Base-by-base conservation (phyloP, 257 asterid genomes). In the Lantana camara region DNA sequence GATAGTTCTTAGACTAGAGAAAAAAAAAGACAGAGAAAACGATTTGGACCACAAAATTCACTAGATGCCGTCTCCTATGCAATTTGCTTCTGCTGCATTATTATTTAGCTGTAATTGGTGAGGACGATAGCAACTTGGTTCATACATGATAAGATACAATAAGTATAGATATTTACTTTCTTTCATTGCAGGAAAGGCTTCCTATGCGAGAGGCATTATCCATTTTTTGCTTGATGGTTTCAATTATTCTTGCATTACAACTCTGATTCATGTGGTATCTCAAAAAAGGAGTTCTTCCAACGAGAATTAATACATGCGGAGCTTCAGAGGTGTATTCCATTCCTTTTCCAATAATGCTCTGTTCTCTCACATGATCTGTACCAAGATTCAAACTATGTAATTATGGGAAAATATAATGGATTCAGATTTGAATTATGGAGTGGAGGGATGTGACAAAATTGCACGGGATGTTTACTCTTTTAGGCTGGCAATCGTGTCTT, bases 181-280 rank as follows among this genome's bases (percentile, higher is more conserved):
- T 32, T 40, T 3, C 34, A 60, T 32, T 62, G 60, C 73, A 73
- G 78, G 78, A 44, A 49, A 60, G 44, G 7, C 34, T 66, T 47
- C 24, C 42, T n/a, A 10, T 55, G 12, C 17, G 19, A 60, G 60
- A 61, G 54, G 66, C 78, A 30, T 21, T 60, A 4, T 37, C 61
- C 10, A 19, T 54, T 30, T 45, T 61, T 24, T 67, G 73, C 30
- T 41, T 73, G 32, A 23, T 53, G 9, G 9, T 46, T 15, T 16
- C 71, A 9, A 17, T 44, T 0, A 35, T 72, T 19, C 35, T 21
- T 20, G 65, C 64, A 44, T 19, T 59, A 8, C 68, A 22, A 7
- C 7, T 32, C 24, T 72, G 60, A 59, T 16, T n/a, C 37, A 9
- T 22, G n/a, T 2, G 38, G 23, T 15, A 38, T 21, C 35, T 23